These are phyloP conservation scores for Diversispora epigaea DNA, from an alignment of 192 early-diverging fungal species.

Conservation along the genomic window DNA sequence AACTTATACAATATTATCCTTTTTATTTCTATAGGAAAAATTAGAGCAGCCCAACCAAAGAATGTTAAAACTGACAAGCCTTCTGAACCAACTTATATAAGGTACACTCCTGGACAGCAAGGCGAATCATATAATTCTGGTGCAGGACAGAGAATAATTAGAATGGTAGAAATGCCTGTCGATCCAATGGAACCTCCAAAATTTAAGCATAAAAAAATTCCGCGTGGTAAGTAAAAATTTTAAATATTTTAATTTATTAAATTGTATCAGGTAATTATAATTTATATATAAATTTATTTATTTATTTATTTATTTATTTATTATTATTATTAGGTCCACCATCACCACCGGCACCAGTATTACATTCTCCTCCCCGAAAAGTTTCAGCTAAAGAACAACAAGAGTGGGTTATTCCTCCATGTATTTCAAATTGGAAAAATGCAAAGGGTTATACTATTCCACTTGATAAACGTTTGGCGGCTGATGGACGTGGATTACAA, in stretches of 20 bases:
- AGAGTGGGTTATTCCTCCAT: conserved; percentile 98
- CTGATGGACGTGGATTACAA: conserved; percentile 94
- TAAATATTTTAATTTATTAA: background rate
- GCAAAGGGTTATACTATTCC: conserved; percentile 99
- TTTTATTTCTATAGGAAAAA: conserved; percentile 51
- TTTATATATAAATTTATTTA: no score
- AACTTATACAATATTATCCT: background rate
- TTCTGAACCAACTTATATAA: conserved; percentile 76
- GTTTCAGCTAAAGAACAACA: conserved; percentile 93
- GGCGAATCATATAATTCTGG: conserved; percentile 69
- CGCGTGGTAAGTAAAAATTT: conserved; percentile 45
- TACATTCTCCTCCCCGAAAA: conserved; percentile 98
- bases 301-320: no score
- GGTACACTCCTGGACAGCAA: conserved; percentile 85
- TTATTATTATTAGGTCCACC: conserved; percentile 52
- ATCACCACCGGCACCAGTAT: conserved; percentile 93
- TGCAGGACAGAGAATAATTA: conserved; percentile 85
- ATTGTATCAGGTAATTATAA: background rate
- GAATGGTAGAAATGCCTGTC: conserved; percentile 90
- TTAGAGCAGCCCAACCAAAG: conserved; percentile 63
- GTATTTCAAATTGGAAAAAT: conserved; percentile 99
- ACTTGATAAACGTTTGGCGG: conserved; percentile 96
- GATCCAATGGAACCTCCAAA: conserved; percentile 97
- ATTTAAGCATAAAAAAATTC: conserved; percentile 90
- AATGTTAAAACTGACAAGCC: conserved; percentile 53